Percentiles rank a stretch among this genome's conserved stretches.
Conservation (phyloP, 228 moss, liverwort and hornwort species). For the Sphagnum magellanicum region DNA sequence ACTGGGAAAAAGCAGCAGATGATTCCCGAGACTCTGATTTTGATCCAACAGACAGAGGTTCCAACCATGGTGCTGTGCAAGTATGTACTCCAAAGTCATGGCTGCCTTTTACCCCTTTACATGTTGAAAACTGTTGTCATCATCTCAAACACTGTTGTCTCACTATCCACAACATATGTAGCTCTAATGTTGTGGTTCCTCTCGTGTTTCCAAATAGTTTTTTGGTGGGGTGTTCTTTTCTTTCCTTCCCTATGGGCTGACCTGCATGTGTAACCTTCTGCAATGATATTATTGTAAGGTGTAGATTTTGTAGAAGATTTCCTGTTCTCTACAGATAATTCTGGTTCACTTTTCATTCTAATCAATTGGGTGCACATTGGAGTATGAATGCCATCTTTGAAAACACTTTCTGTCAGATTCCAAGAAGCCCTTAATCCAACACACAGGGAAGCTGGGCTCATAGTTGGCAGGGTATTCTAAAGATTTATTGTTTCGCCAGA, state of each 20-base stretch:
- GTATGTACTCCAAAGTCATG: constrained; percentile 16
- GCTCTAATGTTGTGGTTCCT: too few species aligned
- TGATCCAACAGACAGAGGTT: constrained; percentile 68
- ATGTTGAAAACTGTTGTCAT: not conserved
- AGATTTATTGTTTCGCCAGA: too few species aligned
- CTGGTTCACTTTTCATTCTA: not conserved
- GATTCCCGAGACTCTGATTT: constrained; percentile 95
- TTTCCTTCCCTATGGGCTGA: too few species aligned
- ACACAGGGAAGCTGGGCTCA: too few species aligned
- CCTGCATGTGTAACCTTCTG: not conserved
- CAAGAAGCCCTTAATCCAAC: too few species aligned
- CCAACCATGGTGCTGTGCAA: constrained; percentile 52
- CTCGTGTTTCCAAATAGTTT: too few species aligned
- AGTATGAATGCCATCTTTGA: too few species aligned
- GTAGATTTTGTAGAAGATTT: not conserved
- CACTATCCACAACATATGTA: not conserved
- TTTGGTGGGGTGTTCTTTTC: too few species aligned
- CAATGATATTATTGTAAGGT: not conserved
- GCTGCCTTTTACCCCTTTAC: not conserved
- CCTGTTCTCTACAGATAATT: not conserved
- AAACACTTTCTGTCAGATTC: too few species aligned
- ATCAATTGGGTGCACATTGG: too few species aligned
- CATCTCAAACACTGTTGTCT: not conserved
- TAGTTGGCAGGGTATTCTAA: too few species aligned
- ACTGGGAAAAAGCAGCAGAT: constrained; percentile 44